A percentile compares a stretch with the other conserved stretches of the same genome.
Evolutionary conservation across 805 yeast genomes (phyloP).

Genomic region (Kodamaea lidongshanica): DNA sequence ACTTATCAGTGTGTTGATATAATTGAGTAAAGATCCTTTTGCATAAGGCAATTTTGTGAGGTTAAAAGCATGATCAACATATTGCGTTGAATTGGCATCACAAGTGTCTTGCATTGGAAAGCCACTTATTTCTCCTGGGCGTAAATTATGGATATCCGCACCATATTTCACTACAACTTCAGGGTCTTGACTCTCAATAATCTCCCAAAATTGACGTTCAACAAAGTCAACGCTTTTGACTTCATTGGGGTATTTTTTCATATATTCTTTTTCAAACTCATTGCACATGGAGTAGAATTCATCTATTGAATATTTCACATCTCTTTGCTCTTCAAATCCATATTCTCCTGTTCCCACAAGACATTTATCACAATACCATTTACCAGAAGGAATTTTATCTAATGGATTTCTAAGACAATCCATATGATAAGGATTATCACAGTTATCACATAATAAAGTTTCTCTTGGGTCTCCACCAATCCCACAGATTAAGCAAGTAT

Average conservation of each 20-base stretch:
- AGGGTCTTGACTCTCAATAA: constrained; percentile 32
- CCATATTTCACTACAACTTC: constrained; percentile 70
- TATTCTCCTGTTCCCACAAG: constrained; percentile 82
- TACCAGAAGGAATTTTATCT: constrained; percentile 45
- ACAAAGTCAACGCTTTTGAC: constrained; percentile 38
- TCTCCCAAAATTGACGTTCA: constrained; percentile 66
- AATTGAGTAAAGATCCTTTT: constrained; percentile 61
- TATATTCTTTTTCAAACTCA: constrained; percentile 42
- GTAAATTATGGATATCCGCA: constrained; percentile 70
- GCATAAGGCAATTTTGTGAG: constrained; percentile 66
- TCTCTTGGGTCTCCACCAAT: constrained; percentile 38
- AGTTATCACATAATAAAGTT: constrained; percentile 64
- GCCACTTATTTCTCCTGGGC: constrained; percentile 65
- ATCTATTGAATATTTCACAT: constrained; percentile 46
- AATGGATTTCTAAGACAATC: constrained; percentile 59
- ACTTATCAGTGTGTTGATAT: constrained; percentile 61
- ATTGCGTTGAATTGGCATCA: constrained; percentile 18
- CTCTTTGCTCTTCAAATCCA: constrained; percentile 69
- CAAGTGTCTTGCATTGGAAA: constrained; percentile 47
- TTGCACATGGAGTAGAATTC: constrained; percentile 57
- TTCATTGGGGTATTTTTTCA: constrained; percentile 23
- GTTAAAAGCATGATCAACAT: constrained; percentile 66
- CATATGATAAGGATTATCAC: constrained; percentile 64
- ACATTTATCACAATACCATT: constrained; percentile 82
- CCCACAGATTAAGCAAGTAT: constrained; percentile 45